phyloP scores from a whole-genome alignment of 805 yeast genomes.

The Millerozyma miso region DNA sequence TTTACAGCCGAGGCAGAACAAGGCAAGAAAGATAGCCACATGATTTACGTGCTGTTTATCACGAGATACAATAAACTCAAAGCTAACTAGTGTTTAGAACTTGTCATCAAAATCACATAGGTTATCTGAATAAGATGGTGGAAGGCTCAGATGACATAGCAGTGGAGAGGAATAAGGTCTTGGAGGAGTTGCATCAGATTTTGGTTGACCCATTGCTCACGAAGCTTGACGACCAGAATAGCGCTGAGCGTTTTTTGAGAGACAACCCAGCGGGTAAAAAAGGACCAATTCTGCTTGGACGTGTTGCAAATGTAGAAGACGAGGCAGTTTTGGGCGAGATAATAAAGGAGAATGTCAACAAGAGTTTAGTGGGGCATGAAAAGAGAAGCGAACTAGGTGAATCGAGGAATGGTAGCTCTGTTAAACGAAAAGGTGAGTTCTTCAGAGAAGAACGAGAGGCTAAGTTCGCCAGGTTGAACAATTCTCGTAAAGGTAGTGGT shows the following conservation, averaged over 20 bases:
- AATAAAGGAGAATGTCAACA: conserved; percentile 3
- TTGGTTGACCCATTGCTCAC: conserved; percentile 15
- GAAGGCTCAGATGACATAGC: conserved; percentile 3
- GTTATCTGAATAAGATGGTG: neutral
- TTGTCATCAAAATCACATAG: neutral
- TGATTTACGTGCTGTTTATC: conserved; percentile 20
- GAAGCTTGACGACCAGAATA: neutral
- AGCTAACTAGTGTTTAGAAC: neutral
- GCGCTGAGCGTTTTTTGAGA: conserved; percentile 5
- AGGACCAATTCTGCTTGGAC: conserved; percentile 15
- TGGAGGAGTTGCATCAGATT: conserved; percentile 15
- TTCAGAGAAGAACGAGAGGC: conserved; percentile 1
- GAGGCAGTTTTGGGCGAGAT: conserved; percentile 3
- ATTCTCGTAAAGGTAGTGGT: neutral
- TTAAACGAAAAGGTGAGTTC: conserved; percentile 2
- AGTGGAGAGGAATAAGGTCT: conserved; percentile 9
- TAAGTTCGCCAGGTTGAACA: neutral
- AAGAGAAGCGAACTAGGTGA: conserved; percentile 1
- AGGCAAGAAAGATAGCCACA: no score
- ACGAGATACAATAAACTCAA: conserved; percentile 7
- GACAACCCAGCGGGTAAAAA: conserved; percentile 13
- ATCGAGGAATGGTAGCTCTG: conserved; percentile 1
- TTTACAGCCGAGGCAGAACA: no score
- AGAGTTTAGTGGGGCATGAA: conserved; percentile 2
- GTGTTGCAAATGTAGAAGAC: conserved; percentile 4